Evolutionary conservation across 1,284 basidiomycete species (phyloP).

Genomic region (Ceratobasidium sp.): DNA sequence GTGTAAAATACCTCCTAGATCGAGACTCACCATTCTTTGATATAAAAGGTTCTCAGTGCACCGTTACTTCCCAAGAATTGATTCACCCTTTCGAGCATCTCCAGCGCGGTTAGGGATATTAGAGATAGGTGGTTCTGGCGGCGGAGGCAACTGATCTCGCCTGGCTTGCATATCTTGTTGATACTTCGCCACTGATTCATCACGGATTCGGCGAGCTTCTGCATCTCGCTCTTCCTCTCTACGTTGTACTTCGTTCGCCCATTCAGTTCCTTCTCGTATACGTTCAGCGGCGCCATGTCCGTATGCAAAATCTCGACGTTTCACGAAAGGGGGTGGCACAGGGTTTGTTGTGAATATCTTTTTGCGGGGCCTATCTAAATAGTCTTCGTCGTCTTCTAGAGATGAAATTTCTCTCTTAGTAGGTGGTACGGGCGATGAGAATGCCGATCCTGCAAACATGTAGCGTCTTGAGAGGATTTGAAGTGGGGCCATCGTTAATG

Average conservation of each 20-base stretch:
- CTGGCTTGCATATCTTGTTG: conserved; percentile 26
- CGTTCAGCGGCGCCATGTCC: conserved; percentile 43
- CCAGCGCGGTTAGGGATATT: not conserved
- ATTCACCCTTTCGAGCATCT: conserved; percentile 5
- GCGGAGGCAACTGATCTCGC: conserved; percentile 15
- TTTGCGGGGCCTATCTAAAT: conserved; percentile 41
- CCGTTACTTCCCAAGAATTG: conserved; percentile 31
- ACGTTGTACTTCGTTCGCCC: conserved; percentile 42
- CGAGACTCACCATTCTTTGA: conserved; percentile 16
- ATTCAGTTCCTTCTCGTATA: conserved; percentile 32
- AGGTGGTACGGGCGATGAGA: not conserved
- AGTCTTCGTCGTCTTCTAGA: conserved; percentile 45
- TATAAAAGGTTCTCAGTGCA: no score
- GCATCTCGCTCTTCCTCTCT: conserved; percentile 38
- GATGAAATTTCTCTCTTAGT: conserved; percentile 42
- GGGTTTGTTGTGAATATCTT: conserved; percentile 47
- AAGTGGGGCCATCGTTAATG: conserved; percentile 15
- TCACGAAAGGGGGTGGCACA: conserved; percentile 41
- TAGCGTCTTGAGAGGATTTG: conserved; percentile 3
- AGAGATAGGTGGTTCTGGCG: conserved; percentile 9
- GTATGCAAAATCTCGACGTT: conserved; percentile 44
- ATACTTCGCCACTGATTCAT: conserved; percentile 39
- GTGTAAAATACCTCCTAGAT: not conserved
- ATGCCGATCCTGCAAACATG: conserved; percentile 25
- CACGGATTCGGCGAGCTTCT: conserved; percentile 24